A percentile compares a stretch with the other conserved stretches of the same genome.
Evolutionary conservation across 78 protist species (phyloP).

Genomic region (Guillardia theta): DNA sequence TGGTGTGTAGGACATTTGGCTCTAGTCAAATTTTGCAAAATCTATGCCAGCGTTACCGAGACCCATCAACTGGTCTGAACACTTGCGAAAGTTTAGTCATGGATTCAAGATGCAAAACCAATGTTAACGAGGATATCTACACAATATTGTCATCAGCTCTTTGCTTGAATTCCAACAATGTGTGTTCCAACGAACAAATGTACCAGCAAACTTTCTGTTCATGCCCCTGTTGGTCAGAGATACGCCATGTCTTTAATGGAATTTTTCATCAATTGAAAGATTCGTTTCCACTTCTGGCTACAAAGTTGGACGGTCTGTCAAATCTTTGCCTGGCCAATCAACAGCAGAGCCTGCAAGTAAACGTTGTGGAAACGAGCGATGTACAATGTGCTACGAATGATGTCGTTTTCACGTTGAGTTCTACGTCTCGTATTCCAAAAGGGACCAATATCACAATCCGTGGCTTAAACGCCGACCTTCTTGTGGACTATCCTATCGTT

Average conservation of each 20-base stretch:
- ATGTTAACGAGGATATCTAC: background rate
- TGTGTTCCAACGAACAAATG: background rate
- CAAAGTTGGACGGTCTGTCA: background rate
- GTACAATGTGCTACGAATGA: background rate
- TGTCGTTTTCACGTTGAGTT: background rate
- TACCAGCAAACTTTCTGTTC: background rate
- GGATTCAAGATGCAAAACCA: background rate
- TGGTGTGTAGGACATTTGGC: too few relatives aligned
- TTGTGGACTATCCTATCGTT: background rate
- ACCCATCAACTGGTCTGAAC: background rate
- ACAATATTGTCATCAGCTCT: background rate
- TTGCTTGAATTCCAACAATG: background rate
- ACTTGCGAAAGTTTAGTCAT: background rate
- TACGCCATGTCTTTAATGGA: background rate
- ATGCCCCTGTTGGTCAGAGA: background rate
- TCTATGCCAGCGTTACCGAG: background rate
- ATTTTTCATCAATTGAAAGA: background rate
- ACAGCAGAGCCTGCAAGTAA: background rate
- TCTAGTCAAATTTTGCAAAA: too few relatives aligned
- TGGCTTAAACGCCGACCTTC: background rate
- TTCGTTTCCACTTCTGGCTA: background rate
- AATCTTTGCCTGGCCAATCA: background rate
- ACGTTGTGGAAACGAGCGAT: background rate
- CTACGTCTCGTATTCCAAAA: background rate
- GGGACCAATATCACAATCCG: background rate